These are phyloP conservation scores for Euclidium syriacum DNA, from an alignment of 345 rosid species.

Conservation along the genomic window DNA sequence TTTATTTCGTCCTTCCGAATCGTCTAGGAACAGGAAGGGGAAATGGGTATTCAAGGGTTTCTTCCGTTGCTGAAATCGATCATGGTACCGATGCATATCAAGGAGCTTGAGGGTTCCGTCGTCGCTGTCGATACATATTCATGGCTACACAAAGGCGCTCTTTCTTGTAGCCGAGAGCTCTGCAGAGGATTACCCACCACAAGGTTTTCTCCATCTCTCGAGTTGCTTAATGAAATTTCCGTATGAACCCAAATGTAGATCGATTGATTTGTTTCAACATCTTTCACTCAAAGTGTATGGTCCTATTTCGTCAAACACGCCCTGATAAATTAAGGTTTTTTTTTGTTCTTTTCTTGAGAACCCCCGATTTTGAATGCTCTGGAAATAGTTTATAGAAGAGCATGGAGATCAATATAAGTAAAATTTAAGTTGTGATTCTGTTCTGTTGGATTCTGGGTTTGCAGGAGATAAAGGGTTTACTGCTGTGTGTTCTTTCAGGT, in stretches of 20 bases:
- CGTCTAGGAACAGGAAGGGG: not conserved
- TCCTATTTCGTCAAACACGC: not conserved
- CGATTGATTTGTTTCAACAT: constrained; percentile 13
- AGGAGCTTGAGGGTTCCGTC: constrained; percentile 63
- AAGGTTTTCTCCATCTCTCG: constrained; percentile 20
- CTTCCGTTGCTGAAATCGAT: constrained; percentile 81
- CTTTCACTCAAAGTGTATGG: not conserved
- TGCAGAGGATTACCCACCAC: constrained; percentile 35
- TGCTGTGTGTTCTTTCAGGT: constrained; percentile 47
- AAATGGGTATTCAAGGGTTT: constrained; percentile 60
- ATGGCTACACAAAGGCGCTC: constrained; percentile 60
- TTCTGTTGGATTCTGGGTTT: constrained; percentile 19
- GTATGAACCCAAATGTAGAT: not conserved
- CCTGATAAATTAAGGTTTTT: not conserved
- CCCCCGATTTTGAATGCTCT: too few species aligned
- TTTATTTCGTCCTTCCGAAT: not conserved
- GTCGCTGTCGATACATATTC: constrained; percentile 95
- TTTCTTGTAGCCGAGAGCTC: constrained; percentile 37
- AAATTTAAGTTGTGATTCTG: too few species aligned
- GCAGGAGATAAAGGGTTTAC: constrained; percentile 1
- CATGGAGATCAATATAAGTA: too few species aligned
- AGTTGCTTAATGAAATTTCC: not conserved
- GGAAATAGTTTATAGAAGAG: too few species aligned
- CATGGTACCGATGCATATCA: constrained; percentile 68
- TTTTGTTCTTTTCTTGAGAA: not conserved